Evolutionary conservation across 208 protist genomes (phyloP).

Genomic region (Leishmania tropica): DNA sequence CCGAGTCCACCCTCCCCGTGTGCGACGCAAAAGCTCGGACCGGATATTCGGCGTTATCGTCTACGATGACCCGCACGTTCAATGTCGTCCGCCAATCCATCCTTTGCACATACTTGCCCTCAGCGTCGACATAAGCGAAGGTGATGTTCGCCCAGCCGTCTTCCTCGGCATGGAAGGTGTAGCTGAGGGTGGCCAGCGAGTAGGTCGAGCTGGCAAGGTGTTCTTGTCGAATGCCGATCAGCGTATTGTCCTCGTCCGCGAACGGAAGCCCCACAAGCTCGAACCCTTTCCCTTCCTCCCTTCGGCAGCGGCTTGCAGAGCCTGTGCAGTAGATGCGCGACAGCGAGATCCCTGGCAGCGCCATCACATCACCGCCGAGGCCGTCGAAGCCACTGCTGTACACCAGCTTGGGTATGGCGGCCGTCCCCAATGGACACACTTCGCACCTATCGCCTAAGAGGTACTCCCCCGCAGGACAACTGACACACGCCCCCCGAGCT

Average conservation of each 20-base stretch:
- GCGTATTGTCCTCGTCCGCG: neutral
- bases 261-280: slow-evolving; percentile 7
- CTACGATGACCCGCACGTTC: neutral
- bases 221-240: slow-evolving; percentile 12
- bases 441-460: neutral
- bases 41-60: neutral
- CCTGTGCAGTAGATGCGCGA: neutral
- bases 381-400: slow-evolving; percentile 14
- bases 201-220: neutral
- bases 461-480: neutral
- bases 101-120: neutral
- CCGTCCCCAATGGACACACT: slow-evolving; percentile 7
- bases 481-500: neutral
- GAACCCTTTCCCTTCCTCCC: neutral
- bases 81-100: neutral
- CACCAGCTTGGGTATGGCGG: neutral
- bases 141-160: slow-evolving; percentile 7
- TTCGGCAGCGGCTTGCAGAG: neutral
- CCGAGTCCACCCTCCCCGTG: neutral
- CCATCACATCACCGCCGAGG: neutral
- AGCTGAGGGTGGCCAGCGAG: neutral
- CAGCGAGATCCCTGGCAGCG: neutral
- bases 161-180: neutral
- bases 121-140: neutral
- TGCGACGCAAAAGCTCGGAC: neutral